Conservation (phyloP, 768 basidiomycete species). For the Boletellus ananiceps region DNA sequence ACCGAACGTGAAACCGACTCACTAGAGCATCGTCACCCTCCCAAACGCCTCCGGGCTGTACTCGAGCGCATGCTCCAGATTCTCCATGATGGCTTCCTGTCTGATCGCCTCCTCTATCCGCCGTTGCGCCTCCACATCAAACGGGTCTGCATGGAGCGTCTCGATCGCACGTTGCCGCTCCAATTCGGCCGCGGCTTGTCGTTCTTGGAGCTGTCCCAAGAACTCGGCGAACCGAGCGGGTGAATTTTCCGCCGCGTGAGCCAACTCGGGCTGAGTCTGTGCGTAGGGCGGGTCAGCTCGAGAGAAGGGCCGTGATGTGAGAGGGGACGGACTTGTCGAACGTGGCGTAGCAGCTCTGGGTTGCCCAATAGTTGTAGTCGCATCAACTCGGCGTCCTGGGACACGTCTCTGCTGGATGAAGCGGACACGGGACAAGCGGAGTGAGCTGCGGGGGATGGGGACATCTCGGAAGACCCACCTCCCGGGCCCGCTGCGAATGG, state of each 20-base stretch:
- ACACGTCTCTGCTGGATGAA: slow-evolving; percentile 45
- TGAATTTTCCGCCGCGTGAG: slow-evolving; percentile 60
- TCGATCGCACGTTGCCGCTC: slow-evolving; percentile 58
- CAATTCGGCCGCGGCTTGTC: slow-evolving; percentile 50
- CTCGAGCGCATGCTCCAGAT: slow-evolving; percentile 90
- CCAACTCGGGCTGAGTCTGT: slow-evolving; percentile 80
- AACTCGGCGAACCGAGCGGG: slow-evolving; percentile 74
- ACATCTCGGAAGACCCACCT: slow-evolving; percentile 21
- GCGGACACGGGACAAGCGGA: neutral
- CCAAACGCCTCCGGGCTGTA: slow-evolving; percentile 93
- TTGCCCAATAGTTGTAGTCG: slow-evolving; percentile 83
- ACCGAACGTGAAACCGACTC: slow-evolving; percentile 30
- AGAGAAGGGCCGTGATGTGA: neutral
- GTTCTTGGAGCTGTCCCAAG: slow-evolving; percentile 55
- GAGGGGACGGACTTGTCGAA: slow-evolving; percentile 49
- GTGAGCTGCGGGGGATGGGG: neutral
- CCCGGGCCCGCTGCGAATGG: slow-evolving; percentile 40
- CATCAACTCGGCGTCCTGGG: slow-evolving; percentile 88
- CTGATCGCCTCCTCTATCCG: slow-evolving; percentile 92
- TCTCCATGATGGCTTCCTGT: slow-evolving; percentile 86
- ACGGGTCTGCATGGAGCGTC: slow-evolving; percentile 81
- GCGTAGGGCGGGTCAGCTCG: neutral
- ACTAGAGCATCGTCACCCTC: slow-evolving; percentile 96
- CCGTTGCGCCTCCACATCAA: slow-evolving; percentile 85
- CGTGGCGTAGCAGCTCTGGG: slow-evolving; percentile 69